Evolutionary conservation across 75 land plant species (phyloP), one percentile per base, ranked within the genome.

Genomic region (Sequoia sempervirens): DNA sequence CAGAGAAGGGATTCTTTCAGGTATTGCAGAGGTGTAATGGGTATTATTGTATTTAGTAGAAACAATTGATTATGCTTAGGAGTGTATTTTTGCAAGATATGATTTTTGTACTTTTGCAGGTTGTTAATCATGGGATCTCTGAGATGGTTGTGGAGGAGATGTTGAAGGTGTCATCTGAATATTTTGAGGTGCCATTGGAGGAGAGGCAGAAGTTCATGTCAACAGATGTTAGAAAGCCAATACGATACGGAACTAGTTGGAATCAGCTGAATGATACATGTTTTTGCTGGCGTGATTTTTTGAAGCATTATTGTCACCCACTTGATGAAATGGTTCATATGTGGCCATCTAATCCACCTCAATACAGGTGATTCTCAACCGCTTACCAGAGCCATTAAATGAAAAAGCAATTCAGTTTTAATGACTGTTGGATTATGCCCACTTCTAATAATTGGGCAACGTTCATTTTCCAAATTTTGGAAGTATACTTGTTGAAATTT

Each of bases 271-370:
- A 81, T 2, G 94, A 92, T 70, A n/a, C 81, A 2, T 85, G 87
- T 7, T 92, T 89, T 58, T 92, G 90, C 53, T 93, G 94, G 94
- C 89, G 94, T 52, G 94, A 93, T 58, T 91, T 93, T 75, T 73
- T 93, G 80, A 93, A 93, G 85, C 87, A 91, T 1, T 80, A 18
- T 28, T 89, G 89, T 72, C 61, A 85, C 2, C 92, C 89, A 8
- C 68, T 81, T 15, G 30, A 26, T 1, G 75, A 79, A 10, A 79
- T 85, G 32, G 75, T 83, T 32, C 80, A 84, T 15, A 50, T 28
- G 40, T 93, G 92, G 92, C 94, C 94, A 56, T 85, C 88, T 68
- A 79, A 87, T 80, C 94, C 94, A 0, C 23, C 68, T 5, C 90
- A 87, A 26, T 84, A 90, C 28, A 90, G 93, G 93, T 90, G 15